Conservation (phyloP, 495 filamentous ascomycete genomes). For the Podospora sp. region DNA sequence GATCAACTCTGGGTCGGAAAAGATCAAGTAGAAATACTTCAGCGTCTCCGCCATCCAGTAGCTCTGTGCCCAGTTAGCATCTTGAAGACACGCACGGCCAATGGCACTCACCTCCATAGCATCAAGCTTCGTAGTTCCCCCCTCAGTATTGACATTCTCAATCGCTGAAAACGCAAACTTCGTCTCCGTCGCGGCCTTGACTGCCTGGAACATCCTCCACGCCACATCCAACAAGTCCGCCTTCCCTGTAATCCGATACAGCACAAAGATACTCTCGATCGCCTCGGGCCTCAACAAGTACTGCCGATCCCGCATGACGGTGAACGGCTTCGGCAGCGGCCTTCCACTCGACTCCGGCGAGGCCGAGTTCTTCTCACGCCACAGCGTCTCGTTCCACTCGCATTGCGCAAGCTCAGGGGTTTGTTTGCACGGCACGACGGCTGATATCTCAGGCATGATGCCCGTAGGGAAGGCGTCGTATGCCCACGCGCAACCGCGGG, state of each 20-base stretch:
- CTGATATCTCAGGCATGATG: constrained; percentile 84
- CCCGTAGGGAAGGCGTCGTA: constrained; percentile 77
- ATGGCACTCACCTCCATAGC: constrained; percentile 51
- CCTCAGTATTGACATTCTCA: constrained; percentile 45
- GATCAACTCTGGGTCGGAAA: constrained; percentile 69
- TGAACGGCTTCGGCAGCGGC: constrained; percentile 61
- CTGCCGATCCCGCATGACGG: constrained; percentile 30
- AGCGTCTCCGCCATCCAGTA: constrained; percentile 57
- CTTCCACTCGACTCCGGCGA: constrained; percentile 33
- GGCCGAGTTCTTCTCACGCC: constrained; percentile 19
- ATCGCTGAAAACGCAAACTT: constrained; percentile 62
- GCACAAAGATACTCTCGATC: constrained; percentile 72
- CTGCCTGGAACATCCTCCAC: constrained; percentile 75
- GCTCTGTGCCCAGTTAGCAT: constrained; percentile 35
- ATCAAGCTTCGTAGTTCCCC: constrained; percentile 37
- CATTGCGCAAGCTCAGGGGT: constrained; percentile 35
- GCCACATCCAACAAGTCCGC: constrained; percentile 65
- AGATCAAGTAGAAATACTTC: constrained; percentile 75
- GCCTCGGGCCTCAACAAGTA: constrained; percentile 64
- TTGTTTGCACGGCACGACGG: constrained; percentile 56
- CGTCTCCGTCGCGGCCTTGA: constrained; percentile 62
- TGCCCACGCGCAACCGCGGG: constrained; percentile 91
- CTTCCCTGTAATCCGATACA: constrained; percentile 76
- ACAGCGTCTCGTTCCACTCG: constrained; percentile 34
- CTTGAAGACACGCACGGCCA: not conserved